Base-by-base conservation (phyloP, 495 filamentous ascomycete species). In the Xylaria venustula region DNA sequence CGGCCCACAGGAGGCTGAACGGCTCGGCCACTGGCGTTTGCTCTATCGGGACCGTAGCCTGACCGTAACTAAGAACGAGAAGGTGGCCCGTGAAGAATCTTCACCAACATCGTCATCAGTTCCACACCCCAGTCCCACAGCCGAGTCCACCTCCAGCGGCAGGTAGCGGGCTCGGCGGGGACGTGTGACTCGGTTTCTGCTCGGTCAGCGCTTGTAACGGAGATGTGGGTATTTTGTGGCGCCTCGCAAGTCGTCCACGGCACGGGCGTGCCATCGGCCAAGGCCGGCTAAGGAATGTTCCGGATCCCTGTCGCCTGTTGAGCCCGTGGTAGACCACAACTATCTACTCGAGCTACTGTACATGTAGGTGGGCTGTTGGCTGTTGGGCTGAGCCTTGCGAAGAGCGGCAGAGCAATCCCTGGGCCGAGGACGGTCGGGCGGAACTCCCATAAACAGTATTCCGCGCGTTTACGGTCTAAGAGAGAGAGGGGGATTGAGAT, bases 71-170 rank as follows among this genome's bases (percentile, higher is more conserved):
- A 58, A 44, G 54, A 49, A 47, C 42, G 40, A 48, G 42, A 17
- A 58, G 54, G 42, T 37, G 54, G 54, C 54, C 19, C 52, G 52
- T n/a, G 52, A 57, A 57, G 44, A 57, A 47, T 58, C 54, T 58
- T 58, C 32, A 40, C 14, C 2, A 58, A 40, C 12, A 14, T 58
- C 54, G 54, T 58, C 54, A 58, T 58, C 34, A 28, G 54, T 40
- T 9, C 53, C 53, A 55, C 53, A 44, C 7, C 37, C 53, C 25
- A 44, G 53, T 23, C 53, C n/a, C 53, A 55, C 53, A 44, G 7
- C 37, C 53, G 25, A 55, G 53, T 12, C 53, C 53, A 55, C 53
- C n/a, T 26, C 30, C 54, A 36, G 42, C 54, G 54, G 54, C 44
- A 49, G 7, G 54, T 26, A 25, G n/a, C n/a, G n/a, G n/a, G n/a